Evolutionary conservation across 2,329 filamentous ascomycete species (phyloP).

Genomic region (Aspergillus sclerotialis): DNA sequence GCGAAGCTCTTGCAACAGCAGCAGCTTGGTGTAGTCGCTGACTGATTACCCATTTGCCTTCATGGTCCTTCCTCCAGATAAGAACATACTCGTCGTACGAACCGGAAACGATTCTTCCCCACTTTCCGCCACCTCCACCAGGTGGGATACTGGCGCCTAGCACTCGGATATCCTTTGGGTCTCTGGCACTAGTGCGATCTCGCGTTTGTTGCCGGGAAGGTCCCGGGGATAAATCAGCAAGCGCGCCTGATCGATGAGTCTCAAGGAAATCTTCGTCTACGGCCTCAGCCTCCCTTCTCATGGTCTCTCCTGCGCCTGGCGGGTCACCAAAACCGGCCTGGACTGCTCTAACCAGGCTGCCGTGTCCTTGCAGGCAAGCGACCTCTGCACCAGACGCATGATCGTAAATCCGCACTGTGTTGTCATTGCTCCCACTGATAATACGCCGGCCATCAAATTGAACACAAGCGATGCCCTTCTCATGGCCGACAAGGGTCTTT

Average conservation of each 20-base stretch:
- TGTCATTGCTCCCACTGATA: constrained; percentile 92
- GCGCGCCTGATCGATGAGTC: constrained; percentile 43
- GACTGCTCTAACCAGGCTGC: constrained; percentile 81
- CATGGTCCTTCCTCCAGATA: constrained; percentile 81
- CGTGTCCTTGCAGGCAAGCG: constrained; percentile 75
- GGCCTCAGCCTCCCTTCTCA: constrained; percentile 63
- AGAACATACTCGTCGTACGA: constrained; percentile 95
- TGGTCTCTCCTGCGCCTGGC: constrained; percentile 68
- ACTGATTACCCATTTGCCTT: constrained; percentile 75
- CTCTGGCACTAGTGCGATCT: constrained; percentile 59
- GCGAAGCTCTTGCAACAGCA: constrained; percentile 34
- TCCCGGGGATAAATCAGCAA: constrained; percentile 29
- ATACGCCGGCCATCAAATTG: constrained; percentile 92
- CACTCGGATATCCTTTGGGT: constrained; percentile 65
- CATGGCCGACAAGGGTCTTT: constrained; percentile 76
- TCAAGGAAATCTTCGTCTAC: constrained; percentile 68
- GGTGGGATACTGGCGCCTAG: constrained; percentile 83
- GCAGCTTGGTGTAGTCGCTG: constrained; percentile 64
- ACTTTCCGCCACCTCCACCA: constrained; percentile 80
- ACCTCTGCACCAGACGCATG: constrained; percentile 79
- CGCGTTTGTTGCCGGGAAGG: constrained; percentile 44
- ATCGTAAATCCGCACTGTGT: constrained; percentile 93
- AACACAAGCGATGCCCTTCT: constrained; percentile 94
- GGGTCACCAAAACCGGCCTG: constrained; percentile 91
- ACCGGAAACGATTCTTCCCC: constrained; percentile 91